phyloP scores from a whole-genome alignment of 2,329 filamentous ascomycete species.

The Periconia macrospinosa region DNA sequence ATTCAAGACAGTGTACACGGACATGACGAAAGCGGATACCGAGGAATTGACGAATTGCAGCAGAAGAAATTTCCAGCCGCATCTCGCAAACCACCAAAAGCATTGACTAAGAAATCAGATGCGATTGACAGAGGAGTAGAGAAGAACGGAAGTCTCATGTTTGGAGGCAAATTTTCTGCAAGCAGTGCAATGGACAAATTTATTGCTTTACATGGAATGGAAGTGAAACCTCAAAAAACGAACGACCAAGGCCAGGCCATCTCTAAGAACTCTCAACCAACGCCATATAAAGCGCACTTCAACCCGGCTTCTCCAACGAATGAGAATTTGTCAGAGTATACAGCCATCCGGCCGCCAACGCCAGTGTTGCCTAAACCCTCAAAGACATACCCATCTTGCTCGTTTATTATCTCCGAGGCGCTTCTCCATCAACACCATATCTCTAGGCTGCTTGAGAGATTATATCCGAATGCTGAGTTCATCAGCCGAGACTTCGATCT shows the following conservation, averaged over 20 bases:
- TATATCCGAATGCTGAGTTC: conserved; percentile 55
- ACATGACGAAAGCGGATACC: too few species aligned
- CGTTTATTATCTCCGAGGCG: conserved; percentile 59
- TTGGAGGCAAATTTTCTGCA: conserved; percentile 43
- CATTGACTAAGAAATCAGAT: not conserved
- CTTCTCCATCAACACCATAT: conserved; percentile 49
- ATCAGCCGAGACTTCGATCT: conserved; percentile 63
- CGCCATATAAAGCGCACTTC: not conserved
- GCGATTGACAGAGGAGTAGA: not conserved
- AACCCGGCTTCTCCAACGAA: too few species aligned
- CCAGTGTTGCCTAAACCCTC: conserved; percentile 30
- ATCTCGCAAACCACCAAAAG: not conserved
- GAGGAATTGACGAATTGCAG: too few species aligned
- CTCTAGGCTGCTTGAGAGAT: conserved; percentile 53
- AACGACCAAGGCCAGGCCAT: not conserved
- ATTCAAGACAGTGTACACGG: too few species aligned
- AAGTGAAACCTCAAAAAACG: not conserved
- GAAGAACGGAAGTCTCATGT: conserved; percentile 27
- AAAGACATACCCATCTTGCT: conserved; percentile 23
- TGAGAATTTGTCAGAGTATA: not conserved
- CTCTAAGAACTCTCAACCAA: too few species aligned
- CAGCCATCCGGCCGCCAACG: not conserved
- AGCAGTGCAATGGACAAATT: conserved; percentile 52
- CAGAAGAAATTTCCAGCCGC: not conserved
- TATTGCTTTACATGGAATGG: conserved; percentile 51